Evolutionary conservation across 2,329 filamentous ascomycete species (phyloP), one percentile per base, ranked within the genome.

Genomic region (Pezicula carpinea): DNA sequence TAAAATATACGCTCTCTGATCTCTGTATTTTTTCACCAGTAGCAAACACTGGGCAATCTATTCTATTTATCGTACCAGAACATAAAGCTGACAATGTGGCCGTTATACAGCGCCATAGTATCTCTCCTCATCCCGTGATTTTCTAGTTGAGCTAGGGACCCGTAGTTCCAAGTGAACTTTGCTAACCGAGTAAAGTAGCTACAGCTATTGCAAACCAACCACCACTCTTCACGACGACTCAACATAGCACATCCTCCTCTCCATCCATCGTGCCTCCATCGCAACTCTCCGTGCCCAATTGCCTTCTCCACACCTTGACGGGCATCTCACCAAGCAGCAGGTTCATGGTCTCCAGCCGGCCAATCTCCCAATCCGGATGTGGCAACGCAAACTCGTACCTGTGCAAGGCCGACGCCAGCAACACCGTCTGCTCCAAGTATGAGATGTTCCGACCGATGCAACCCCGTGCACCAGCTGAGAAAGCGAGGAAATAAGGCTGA

Each of bases 371-470:
- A 0, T 59, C 56, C 1, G 55, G 53, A 31, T 35, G 42, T 2
- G 59, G 59, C 31, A 69, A 51, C 2, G 61, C 60, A 61, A 72
- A 69, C 15, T 72, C 66, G 42, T 69, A 74, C 0, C 67, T 59
- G 52, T 70, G 66, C 0, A 75, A 58, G 14, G 74, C 51, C 1
- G 66, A 67, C 1, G 70, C 70, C 14, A 74, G 22, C 1, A 71
- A 49, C 5, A 74, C 66, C 2, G 67, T 68, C 54, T 76, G 71
- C 56, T 76, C 72, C 7, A 76, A 57, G 47, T 73, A 68, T 2
- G 59, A 62, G 32, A 71, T 69, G 44, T 70, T 70, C 33, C 67
- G 58, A 7, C 68, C 68, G 47, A 70, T 69, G 43, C 69, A 71
- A 5, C 65, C 66, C 5, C 67, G 51, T 5, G 68, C 64, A 6